phyloP scores from a whole-genome alignment of 2,329 filamentous ascomycete genomes.

The Talaromyces sp. region DNA sequence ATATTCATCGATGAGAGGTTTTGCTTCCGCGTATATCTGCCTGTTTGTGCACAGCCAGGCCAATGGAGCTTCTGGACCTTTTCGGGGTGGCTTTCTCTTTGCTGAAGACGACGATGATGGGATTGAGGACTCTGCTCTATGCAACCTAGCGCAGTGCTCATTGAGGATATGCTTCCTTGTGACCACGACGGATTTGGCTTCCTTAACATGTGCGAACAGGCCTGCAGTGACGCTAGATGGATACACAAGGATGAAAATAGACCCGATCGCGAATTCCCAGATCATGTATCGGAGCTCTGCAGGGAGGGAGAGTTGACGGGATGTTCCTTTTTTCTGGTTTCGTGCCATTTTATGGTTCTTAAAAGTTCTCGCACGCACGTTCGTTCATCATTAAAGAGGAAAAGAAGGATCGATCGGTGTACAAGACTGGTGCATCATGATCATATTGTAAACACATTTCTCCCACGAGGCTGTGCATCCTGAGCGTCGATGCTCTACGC shows the following conservation, averaged over 20 bases:
- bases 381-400: not conserved
- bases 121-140: not conserved
- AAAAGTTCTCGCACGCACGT: not conserved
- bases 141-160: not conserved
- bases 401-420: not conserved
- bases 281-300: not conserved
- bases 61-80: not conserved
- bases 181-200: not conserved
- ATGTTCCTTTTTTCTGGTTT: not conserved
- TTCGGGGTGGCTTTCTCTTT: not conserved
- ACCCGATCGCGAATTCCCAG: not conserved
- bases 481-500: not conserved
- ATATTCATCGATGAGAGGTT: not conserved
- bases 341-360: not conserved
- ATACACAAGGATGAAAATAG: not conserved
- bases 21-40: not conserved
- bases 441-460: not conserved
- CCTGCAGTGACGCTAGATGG: not conserved
- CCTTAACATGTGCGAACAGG: not conserved
- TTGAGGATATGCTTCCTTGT: not conserved
- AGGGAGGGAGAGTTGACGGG: not conserved
- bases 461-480: not conserved
- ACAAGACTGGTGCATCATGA: not conserved
- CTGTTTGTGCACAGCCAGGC: not conserved
- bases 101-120: not conserved